phyloP scores from a whole-genome alignment of 2,329 filamentous ascomycete genomes.

The Ampelomyces quisqualis region DNA sequence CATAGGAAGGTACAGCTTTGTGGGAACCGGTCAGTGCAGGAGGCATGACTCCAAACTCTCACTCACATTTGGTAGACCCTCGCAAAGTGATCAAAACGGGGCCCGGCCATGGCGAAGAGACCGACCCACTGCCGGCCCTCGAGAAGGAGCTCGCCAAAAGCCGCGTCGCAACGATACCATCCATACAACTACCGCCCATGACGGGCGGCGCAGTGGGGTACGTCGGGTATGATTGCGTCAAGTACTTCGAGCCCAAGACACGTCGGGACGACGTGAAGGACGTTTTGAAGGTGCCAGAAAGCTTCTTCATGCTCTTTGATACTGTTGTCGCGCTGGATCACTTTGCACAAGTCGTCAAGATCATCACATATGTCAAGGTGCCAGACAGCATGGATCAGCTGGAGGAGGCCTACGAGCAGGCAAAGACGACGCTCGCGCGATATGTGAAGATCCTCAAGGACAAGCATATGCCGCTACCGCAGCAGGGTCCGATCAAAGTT shows the following conservation, averaged over 20 bases:
- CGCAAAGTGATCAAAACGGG: conserved; percentile 84
- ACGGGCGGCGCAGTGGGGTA: conserved; percentile 94
- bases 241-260: conserved; percentile 98
- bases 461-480: conserved; percentile 73
- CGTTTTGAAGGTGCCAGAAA: conserved; percentile 84
- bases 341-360: conserved; percentile 88
- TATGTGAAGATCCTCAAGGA: conserved; percentile 71
- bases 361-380: conserved; percentile 85
- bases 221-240: conserved; percentile 95
- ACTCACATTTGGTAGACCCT: conserved; percentile 50
- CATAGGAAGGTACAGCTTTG: conserved; percentile 92
- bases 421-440: conserved; percentile 62
- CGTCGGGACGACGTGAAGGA: conserved; percentile 82
- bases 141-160: conserved; percentile 77
- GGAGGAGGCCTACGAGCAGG: conserved; percentile 68
- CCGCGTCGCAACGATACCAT: conserved; percentile 80
- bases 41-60: background rate
- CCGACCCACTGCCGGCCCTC: conserved; percentile 80
- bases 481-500: conserved; percentile 70
- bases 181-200: conserved; percentile 78
- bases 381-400: conserved; percentile 57
- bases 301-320: conserved; percentile 94
- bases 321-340: conserved; percentile 93
- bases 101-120: conserved; percentile 77
- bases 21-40: conserved; percentile 67